phyloP scores from a whole-genome alignment of 2,329 filamentous ascomycete genomes.

The Curvularia sp. region DNA sequence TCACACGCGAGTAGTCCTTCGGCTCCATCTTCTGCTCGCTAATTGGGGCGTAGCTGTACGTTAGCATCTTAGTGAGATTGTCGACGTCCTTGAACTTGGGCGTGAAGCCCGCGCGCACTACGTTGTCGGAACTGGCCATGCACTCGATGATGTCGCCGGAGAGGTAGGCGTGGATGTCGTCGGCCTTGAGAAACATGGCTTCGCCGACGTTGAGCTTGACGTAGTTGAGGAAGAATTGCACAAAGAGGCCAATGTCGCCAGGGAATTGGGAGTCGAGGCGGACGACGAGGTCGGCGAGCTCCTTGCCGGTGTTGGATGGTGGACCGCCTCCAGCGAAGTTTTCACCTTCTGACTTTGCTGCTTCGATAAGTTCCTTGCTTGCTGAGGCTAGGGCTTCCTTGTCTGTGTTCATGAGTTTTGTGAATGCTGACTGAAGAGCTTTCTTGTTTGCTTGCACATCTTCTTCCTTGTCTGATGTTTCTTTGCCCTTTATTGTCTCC shows the following conservation, averaged over 20 bases:
- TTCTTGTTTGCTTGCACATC: conserved; percentile 70
- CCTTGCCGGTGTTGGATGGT: conserved; percentile 69
- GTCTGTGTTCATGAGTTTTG: conserved; percentile 78
- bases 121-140: conserved; percentile 99
- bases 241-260: conserved; percentile 86
- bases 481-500: conserved; percentile 59
- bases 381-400: conserved; percentile 69
- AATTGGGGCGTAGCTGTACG: conserved; percentile 94
- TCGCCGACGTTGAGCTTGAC: conserved; percentile 87
- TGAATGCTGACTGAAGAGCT: conserved; percentile 77
- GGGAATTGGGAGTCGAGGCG: conserved; percentile 86
- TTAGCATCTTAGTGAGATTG: conserved; percentile 88
- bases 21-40: conserved; percentile 93
- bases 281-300: conserved; percentile 77
- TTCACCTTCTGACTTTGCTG: conserved; percentile 71
- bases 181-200: conserved; percentile 93
- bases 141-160: conserved; percentile 97
- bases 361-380: conserved; percentile 71
- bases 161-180: conserved; percentile 96
- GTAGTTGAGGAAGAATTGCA: conserved; percentile 97
- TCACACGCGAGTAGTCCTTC: conserved; percentile 82
- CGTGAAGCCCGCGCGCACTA: conserved; percentile 95
- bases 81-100: conserved; percentile 97
- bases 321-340: conserved; percentile 79
- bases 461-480: conserved; percentile 55